These are phyloP conservation scores for Lagenidium giganteum DNA, from an alignment of 352 stramenopile genomes.

Conservation along the genomic window DNA sequence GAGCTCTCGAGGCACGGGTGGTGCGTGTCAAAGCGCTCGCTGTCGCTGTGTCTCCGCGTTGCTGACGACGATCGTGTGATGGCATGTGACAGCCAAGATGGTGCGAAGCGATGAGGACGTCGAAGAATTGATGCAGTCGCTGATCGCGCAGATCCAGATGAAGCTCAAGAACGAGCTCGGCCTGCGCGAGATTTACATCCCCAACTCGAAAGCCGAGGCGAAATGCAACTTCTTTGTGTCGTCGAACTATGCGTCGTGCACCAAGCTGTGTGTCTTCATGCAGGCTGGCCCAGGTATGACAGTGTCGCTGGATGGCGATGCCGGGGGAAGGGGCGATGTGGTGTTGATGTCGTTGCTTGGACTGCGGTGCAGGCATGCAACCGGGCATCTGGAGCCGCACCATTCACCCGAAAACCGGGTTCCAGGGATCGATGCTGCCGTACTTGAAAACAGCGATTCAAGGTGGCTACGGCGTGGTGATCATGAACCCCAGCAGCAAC, in stretches of 20 bases:
- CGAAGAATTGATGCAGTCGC: conserved; percentile 80
- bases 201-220: conserved; percentile 82
- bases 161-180: conserved; percentile 84
- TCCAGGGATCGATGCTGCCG: conserved; percentile 84
- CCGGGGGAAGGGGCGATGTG: not conserved
- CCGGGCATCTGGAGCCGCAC: conserved; percentile 67
- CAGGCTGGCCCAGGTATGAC: conserved; percentile 51
- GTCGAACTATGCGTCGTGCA: conserved; percentile 71
- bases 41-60: too few species aligned
- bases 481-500: conserved; percentile 84
- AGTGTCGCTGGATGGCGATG: conserved; percentile 7
- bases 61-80: not conserved
- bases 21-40: not conserved
- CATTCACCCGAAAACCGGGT: conserved; percentile 76
- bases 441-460: conserved; percentile 85
- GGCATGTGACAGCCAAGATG: conserved; percentile 19
- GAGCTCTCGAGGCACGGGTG: conserved; percentile 13
- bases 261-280: conserved; percentile 80
- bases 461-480: conserved; percentile 73
- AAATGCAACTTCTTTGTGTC: conserved; percentile 86
- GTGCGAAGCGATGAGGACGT: conserved; percentile 81
- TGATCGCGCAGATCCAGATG: conserved; percentile 78
- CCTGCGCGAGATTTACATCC: conserved; percentile 84
- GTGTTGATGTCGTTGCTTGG: not conserved
- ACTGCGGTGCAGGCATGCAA: conserved; percentile 40